A percentile compares a stretch with the other conserved stretches of the same genome.
phyloP scores from a whole-genome alignment of 1,284 basidiomycete species.

The Trametes pubescens region DNA sequence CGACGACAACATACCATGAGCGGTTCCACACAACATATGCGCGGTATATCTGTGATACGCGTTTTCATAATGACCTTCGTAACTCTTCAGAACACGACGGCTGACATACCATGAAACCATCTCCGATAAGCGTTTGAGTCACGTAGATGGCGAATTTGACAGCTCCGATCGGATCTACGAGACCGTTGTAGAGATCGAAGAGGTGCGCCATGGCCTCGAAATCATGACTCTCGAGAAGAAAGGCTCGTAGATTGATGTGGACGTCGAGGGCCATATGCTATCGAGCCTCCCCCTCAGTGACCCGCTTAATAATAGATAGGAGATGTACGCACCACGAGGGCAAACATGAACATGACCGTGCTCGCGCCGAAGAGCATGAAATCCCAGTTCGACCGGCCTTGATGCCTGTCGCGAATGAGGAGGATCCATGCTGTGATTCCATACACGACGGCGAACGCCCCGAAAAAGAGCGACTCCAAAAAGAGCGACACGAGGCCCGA shows the following conservation, averaged over 20 bases:
- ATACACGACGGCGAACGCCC: slow-evolving; percentile 23
- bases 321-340: slow-evolving; percentile 12
- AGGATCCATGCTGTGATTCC: slow-evolving; percentile 24
- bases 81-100: background rate
- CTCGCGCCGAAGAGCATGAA: slow-evolving; percentile 11
- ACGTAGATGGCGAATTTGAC: slow-evolving; percentile 24
- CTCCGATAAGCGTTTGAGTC: slow-evolving; percentile 27
- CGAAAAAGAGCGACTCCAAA: slow-evolving; percentile 27
- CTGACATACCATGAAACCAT: slow-evolving; percentile 22
- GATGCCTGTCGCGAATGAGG: slow-evolving; percentile 2
- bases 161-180: slow-evolving; percentile 16
- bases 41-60: slow-evolving; percentile 20
- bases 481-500: slow-evolving; percentile 22
- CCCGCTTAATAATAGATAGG: background rate
- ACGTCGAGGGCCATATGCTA: slow-evolving; percentile 24
- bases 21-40: slow-evolving; percentile 24
- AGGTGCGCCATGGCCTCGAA: background rate
- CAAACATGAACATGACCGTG: slow-evolving; percentile 24
- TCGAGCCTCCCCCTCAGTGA: background rate
- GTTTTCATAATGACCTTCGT: background rate
- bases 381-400: background rate
- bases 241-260: slow-evolving; percentile 3
- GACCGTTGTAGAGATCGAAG: slow-evolving; percentile 9
- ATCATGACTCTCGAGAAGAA: slow-evolving; percentile 9
- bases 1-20: background rate